Evolutionary conservation across 306 rosid genomes (phyloP), one percentile per base, ranked within the genome.

Genomic region (Dryas drummondii): DNA sequence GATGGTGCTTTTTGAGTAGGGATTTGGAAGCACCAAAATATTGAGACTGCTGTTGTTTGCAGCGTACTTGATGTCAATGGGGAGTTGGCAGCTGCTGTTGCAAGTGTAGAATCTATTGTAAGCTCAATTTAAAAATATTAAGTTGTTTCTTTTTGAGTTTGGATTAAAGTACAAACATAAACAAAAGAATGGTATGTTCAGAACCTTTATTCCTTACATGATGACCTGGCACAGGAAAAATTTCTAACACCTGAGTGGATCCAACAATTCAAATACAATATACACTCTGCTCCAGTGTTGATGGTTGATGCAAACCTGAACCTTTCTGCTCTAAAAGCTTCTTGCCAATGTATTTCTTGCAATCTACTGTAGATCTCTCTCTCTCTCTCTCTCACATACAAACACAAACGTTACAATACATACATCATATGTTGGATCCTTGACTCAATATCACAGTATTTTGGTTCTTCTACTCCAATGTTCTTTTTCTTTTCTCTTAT

Each of bases 251-350:
- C 97, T 51, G 89, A 91, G 72, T 91, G 96, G 97, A 93, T 93
- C 64, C 69, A 81, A 63, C 82, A 57, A 73, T 89, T 88, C 85
- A 77, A 83, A 82, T 66, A 66, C 81, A 77, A 75, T 50, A 82
- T 91, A 80, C 48, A 11, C 74, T 76, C 85, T 69, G 88, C 98
- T 76, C 88, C 97, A 42, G 74, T 93, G 73, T 74, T 93, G 71
- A 86, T 91, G 91, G 86, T 93, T 65, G 98, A 93, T 79, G 96
- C 96, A 79, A 93, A 93, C 78, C 86, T 93, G 70, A 87, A 81
- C 74, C 72, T 71, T 71, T 85, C 83, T 75, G 86, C 97, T 48
- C 83, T 93, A 47, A 86, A 82, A 82, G 86, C 83, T 66, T 88
- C 94, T 81, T 87, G 98, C 85, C 85, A 61, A 84, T 79, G 97